Percentiles rank a stretch among this genome's conserved stretches.
Evolutionary conservation across 2,329 filamentous ascomycete genomes (phyloP).

Genomic region (Aspergillus calidoustus): DNA sequence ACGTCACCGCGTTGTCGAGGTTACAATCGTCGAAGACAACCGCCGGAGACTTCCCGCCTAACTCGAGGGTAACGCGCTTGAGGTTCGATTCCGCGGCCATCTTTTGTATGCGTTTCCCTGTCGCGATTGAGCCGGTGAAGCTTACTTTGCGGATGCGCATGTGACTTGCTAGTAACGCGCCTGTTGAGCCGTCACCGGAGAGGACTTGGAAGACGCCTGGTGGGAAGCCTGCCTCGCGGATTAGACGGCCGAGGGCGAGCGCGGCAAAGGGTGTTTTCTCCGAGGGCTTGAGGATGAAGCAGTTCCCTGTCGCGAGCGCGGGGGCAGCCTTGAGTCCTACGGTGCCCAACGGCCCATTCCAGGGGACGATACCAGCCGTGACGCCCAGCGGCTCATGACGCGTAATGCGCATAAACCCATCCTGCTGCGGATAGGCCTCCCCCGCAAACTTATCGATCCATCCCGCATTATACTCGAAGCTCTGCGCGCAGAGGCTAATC

Average conservation of each 20-base stretch:
- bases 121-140: conserved; percentile 39
- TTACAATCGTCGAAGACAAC: conserved; percentile 43
- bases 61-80: conserved; percentile 41
- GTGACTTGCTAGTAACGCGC: conserved; percentile 35
- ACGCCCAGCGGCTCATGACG: conserved; percentile 26
- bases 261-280: conserved; percentile 62
- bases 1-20: conserved; percentile 36
- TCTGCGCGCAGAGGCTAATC: conserved; percentile 32
- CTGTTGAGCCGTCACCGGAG: conserved; percentile 66
- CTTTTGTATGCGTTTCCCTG: conserved; percentile 36
- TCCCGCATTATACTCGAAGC: conserved; percentile 16
- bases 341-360: conserved; percentile 20
- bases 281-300: conserved; percentile 70
- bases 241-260: conserved; percentile 52
- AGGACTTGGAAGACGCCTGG: conserved; percentile 62
- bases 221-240: conserved; percentile 58
- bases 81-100: conserved; percentile 36
- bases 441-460: conserved; percentile 25
- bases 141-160: conserved; percentile 38
- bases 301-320: conserved; percentile 63
- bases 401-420: conserved; percentile 23
- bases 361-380: conserved; percentile 23
- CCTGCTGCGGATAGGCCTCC: conserved; percentile 25
- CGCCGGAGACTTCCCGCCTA: conserved; percentile 40
- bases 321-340: conserved; percentile 18